A percentile compares a stretch with the other conserved stretches of the same genome.
Evolutionary conservation across 139 green algal genomes (phyloP).

Genomic region (Chlamydomonas asymmetrica): DNA sequence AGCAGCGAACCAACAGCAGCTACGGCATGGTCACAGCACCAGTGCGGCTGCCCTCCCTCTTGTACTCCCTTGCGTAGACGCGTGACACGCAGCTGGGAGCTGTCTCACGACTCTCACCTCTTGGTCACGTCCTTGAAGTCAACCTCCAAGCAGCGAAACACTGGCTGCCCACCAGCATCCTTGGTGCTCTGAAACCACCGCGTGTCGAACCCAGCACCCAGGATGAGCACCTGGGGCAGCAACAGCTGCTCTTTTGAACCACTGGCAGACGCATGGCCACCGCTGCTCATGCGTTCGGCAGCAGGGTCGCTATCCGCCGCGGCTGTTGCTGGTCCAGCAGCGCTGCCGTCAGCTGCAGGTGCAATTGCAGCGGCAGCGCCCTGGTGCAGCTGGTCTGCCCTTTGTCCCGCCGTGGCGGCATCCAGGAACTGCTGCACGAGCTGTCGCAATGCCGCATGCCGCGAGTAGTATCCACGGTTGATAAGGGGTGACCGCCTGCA

Average conservation of each 20-base stretch:
- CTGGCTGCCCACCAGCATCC: slow-evolving; percentile 1
- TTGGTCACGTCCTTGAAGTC: slow-evolving; percentile 79
- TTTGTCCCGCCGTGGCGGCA: neutral
- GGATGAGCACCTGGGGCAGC: slow-evolving; percentile 68
- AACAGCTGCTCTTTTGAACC: neutral
- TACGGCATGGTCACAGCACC: no score
- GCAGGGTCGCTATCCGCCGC: neutral
- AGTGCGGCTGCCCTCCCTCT: no score
- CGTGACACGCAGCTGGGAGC: no score
- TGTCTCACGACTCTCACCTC: no score
- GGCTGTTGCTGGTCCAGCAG: neutral
- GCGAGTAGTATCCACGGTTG: slow-evolving; percentile 86
- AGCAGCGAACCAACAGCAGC: no score
- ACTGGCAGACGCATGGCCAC: neutral
- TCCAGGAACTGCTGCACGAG: slow-evolving; percentile 68
- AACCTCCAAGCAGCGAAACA: slow-evolving; percentile 67
- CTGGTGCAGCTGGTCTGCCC: slow-evolving; percentile 3
- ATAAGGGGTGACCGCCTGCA: slow-evolving; percentile 79
- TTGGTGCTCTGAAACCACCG: slow-evolving; percentile 73
- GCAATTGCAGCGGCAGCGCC: neutral
- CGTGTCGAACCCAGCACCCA: slow-evolving; percentile 90
- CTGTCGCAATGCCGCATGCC: slow-evolving; percentile 59
- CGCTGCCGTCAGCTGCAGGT: neutral
- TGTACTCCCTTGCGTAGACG: no score
- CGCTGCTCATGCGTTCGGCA: slow-evolving; percentile 1